phyloP scores from a whole-genome alignment of 83 land plant genomes.

The Diphasiastrum complanatum region DNA sequence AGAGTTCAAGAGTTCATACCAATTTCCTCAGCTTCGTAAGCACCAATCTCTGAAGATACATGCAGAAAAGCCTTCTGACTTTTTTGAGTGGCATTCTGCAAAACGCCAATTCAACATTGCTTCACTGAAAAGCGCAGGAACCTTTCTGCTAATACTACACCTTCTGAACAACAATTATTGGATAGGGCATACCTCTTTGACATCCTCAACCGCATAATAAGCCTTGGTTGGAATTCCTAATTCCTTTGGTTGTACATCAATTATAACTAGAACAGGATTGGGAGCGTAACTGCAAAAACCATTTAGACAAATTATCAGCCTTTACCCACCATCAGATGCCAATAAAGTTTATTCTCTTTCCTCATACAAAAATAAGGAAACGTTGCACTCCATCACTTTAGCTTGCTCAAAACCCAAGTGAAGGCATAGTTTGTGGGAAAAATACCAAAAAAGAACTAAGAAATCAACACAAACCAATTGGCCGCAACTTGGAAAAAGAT shows the following conservation, averaged over 20 bases:
- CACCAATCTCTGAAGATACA: slow-evolving; percentile 93
- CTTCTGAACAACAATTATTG: too few relatives aligned
- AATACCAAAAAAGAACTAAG: neutral
- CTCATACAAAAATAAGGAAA: too few relatives aligned
- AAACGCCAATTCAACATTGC: slow-evolving; percentile 3
- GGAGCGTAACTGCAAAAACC: slow-evolving; percentile 73
- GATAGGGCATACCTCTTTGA: slow-evolving; percentile 63
- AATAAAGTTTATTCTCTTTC: neutral
- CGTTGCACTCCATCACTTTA: too few relatives aligned
- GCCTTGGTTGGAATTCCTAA: slow-evolving; percentile 95
- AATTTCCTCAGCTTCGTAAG: slow-evolving; percentile 98
- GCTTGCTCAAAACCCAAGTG: neutral
- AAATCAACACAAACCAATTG: neutral
- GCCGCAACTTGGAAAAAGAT: too few relatives aligned
- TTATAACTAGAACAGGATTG: slow-evolving; percentile 91
- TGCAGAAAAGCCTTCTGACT: slow-evolving; percentile 94
- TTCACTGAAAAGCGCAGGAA: neutral
- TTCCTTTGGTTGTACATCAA: slow-evolving; percentile 96
- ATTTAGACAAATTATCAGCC: too few relatives aligned
- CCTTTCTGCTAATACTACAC: too few relatives aligned
- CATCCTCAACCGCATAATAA: slow-evolving; percentile 92
- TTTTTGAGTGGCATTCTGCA: slow-evolving; percentile 96
- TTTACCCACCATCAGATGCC: neutral
- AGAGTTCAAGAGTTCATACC: too few relatives aligned
- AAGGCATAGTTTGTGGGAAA: slow-evolving; percentile 2